Conservation (phyloP, 495 filamentous ascomycete genomes). For the Neurospora tetraspora region DNA sequence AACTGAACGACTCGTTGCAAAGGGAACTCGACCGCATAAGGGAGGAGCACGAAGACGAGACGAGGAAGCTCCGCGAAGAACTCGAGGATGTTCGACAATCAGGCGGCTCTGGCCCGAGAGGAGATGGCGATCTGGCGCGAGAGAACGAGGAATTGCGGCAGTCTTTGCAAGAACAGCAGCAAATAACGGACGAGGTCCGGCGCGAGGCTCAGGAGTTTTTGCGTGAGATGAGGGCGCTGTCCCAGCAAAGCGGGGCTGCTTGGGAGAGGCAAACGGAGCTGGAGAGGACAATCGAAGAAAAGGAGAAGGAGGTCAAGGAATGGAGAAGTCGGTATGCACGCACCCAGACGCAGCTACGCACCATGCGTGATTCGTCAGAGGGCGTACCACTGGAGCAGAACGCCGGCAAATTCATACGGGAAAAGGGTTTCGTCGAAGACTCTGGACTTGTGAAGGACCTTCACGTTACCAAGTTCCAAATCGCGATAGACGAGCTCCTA, state of each 20-base stretch:
- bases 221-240: constrained; percentile 78
- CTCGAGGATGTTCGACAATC: constrained; percentile 44
- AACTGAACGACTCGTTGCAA: constrained; percentile 64
- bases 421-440: constrained; percentile 59
- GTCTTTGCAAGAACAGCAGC: constrained; percentile 62
- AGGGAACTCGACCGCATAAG: constrained; percentile 66
- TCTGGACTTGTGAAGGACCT: constrained; percentile 80
- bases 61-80: constrained; percentile 53
- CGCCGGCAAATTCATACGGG: constrained; percentile 49
- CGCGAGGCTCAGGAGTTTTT: constrained; percentile 77
- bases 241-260: constrained; percentile 64
- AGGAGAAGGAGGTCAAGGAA: constrained; percentile 73
- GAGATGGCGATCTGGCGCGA: constrained; percentile 52
- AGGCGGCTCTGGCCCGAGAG: constrained; percentile 13
- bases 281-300: constrained; percentile 54
- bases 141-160: constrained; percentile 64
- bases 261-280: constrained; percentile 76
- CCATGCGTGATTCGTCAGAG: constrained; percentile 68
- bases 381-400: constrained; percentile 61
- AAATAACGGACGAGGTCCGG: constrained; percentile 82
- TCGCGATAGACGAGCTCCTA: constrained; percentile 89
- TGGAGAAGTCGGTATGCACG: constrained; percentile 87
- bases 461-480: constrained; percentile 90
- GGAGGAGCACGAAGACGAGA: constrained; percentile 52
- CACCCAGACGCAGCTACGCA: constrained; percentile 75